Percentiles rank a stretch among this genome's conserved stretches.
Evolutionary conservation across 768 basidiomycete genomes (phyloP).

Genomic region (Russula sp.): DNA sequence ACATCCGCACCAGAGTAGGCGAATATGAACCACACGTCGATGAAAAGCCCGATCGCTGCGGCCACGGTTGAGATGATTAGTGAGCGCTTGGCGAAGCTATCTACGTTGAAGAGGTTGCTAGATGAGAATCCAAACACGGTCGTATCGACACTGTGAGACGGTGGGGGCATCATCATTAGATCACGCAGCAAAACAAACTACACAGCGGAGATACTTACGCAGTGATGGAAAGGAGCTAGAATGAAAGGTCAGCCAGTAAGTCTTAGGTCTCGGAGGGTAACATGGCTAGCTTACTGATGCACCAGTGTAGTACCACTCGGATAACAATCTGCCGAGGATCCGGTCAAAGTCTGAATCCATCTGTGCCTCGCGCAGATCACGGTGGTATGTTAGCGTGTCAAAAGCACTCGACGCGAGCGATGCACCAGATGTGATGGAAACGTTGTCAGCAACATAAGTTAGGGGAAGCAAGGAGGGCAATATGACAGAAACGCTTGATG

Average conservation of each 20-base stretch:
- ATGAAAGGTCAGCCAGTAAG: not conserved
- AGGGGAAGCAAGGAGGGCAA: conserved; percentile 27
- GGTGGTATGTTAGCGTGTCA: conserved; percentile 54
- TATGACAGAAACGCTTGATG: conserved; percentile 19
- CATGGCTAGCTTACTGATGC: conserved; percentile 46
- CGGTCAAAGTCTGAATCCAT: conserved; percentile 51
- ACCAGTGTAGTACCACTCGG: conserved; percentile 67
- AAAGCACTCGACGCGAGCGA: conserved; percentile 41
- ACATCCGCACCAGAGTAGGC: conserved; percentile 55
- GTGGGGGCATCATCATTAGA: conserved; percentile 7
- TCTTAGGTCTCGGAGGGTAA: not conserved
- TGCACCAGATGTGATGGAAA: conserved; percentile 36
- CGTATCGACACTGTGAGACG: conserved; percentile 41
- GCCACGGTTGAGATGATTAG: conserved; percentile 58
- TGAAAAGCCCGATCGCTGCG: conserved; percentile 64
- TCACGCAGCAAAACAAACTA: not conserved
- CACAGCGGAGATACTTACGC: conserved; percentile 41
- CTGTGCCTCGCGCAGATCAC: conserved; percentile 37
- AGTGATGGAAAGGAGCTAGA: conserved; percentile 58
- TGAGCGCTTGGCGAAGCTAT: conserved; percentile 46
- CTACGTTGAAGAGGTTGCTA: conserved; percentile 50
- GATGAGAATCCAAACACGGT: conserved; percentile 61
- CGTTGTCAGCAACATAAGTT: conserved; percentile 37
- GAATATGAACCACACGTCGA: conserved; percentile 64
- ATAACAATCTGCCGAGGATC: conserved; percentile 47